Base-by-base conservation (phyloP, 768 basidiomycete genomes). In the Russula sp. region DNA sequence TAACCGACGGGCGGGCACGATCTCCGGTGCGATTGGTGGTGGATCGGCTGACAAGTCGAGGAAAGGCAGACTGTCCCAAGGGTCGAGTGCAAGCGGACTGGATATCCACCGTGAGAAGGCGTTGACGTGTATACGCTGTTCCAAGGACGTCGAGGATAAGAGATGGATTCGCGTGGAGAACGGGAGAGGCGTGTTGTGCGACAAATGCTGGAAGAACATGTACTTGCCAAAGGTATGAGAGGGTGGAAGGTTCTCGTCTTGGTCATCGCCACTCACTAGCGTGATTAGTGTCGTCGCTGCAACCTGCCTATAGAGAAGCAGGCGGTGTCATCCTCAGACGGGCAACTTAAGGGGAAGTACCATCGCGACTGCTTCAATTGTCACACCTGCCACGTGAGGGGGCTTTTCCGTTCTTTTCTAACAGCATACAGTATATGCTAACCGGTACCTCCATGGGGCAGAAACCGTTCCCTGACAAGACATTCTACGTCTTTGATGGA, bases 311-410 rank as follows among this genome's bases (percentile, higher is more conserved):
- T 98, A 48, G 94, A 97, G 76, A 92, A 85, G 62, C 87, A 88
- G 66, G 94, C 93, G 22, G 90, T 98, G 22, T 93, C 90, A 22
- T 90, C 88, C 6, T 83, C 88, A 13, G 94, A 98, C 69, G 94
- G 94, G 2, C 94, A 96, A 73, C 79, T 98, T 50, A 95, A 95
- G 73, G 94, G 94, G 62, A 98, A 98, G 72, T 96, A 95, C 73
- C 94, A 96, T 70, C 83, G 84, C 61, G 84, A 86, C 42, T 98
- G 94, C 75, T 98, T 98, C 71, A 91, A 86, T 67, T 98, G 94
- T 74, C 78, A 84, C 63, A 82, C 77, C 3, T 97, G 94, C 74
- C 83, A 90, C 69, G 88, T 90, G 71, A 60, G 79, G 71, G 60
- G 79, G 74, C 34, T 51, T 51, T 38, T 39, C 36, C 38, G 59